Evolutionary conservation across 805 yeast species (phyloP), one percentile per base, ranked within the genome.

Genomic region (Sugiyamaella smithiae): DNA sequence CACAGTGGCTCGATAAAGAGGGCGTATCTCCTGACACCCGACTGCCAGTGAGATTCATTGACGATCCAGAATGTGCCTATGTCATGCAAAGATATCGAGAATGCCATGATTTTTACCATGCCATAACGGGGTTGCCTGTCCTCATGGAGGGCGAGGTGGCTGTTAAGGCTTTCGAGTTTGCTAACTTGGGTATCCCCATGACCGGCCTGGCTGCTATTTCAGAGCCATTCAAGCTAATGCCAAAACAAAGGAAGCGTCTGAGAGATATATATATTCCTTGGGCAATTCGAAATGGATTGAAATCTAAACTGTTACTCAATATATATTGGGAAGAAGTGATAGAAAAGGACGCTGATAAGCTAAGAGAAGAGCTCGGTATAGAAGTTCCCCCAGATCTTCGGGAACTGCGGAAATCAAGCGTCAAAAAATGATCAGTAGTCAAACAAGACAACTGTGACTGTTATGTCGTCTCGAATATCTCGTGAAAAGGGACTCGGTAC

Each of bases 111-210:
- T 93, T 93, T 61, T 91, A 89, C 63, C 99, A 93, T 63, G 87
- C 98, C 0, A 74, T 93, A 24, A 85, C 95, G 0, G 91, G 95
- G 12, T 73, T 88, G 44, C 98, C 98, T 0, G 86, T 90, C 41
- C 83, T 86, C 38, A 79, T 93, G 55, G 98, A 93, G 62, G 99
- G 99, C n/a, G 99, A 93, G 63, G 84, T 93, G 46, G 88, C 97
- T 0, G 84, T 93, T 16, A 93, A 93, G 67, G 85, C 89, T 41
- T 81, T 93, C 57, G 99, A 91, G 66, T 95, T 83, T 60, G 84
- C 93, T 61, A 91, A 93, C 65, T 77, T 91, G 51, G 95, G 95
- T 3, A 80, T 93, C 40, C 97, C 97, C 11, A 90, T 91, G 95
- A 89, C 97, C 2, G 96, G 96, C 0, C 65, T 93, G 44, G 97